Percentiles rank a stretch among this genome's conserved stretches.
Evolutionary conservation across 495 filamentous ascomycete species (phyloP).

Genomic region (Penicillium samsonianum): DNA sequence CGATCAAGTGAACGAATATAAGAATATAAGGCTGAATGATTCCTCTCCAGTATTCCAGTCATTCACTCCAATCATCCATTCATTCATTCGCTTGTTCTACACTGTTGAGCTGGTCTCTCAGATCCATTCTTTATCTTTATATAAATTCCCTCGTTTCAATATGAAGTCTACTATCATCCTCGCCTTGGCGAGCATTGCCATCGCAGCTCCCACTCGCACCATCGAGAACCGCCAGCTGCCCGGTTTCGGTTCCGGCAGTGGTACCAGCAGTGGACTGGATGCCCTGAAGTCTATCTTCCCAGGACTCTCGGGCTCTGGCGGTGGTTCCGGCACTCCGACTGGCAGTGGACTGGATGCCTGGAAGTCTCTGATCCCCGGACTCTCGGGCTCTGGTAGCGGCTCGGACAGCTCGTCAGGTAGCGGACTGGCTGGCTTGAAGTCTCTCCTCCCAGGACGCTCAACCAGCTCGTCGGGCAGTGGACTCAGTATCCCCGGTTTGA

Average conservation of each 20-base stretch:
- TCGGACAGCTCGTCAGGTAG: not conserved
- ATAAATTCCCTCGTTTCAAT: not conserved
- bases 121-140: slow-evolving; percentile 6
- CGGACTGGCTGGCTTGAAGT: slow-evolving; percentile 3
- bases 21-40: not conserved
- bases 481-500: not conserved
- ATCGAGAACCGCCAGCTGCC: slow-evolving; percentile 23
- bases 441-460: not conserved
- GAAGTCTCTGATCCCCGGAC: not conserved
- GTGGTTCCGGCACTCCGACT: not conserved
- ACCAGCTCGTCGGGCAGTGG: not conserved
- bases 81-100: slow-evolving; percentile 1
- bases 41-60: slow-evolving; percentile 2
- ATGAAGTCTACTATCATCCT: slow-evolving; percentile 32
- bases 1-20: too few relatives aligned
- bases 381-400: not conserved
- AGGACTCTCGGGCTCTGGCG: too few relatives aligned
- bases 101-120: slow-evolving; percentile 26
- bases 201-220: slow-evolving; percentile 33
- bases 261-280: slow-evolving; percentile 10
- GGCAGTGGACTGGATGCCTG: slow-evolving; percentile 10
- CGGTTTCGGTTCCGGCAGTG: slow-evolving; percentile 10
- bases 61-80: slow-evolving; percentile 5
- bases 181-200: slow-evolving; percentile 23
- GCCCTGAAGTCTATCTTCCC: slow-evolving; percentile 1